These are phyloP conservation scores for Medicago lupulina DNA, from an alignment of 306 rosid species.

Conservation along the genomic window DNA sequence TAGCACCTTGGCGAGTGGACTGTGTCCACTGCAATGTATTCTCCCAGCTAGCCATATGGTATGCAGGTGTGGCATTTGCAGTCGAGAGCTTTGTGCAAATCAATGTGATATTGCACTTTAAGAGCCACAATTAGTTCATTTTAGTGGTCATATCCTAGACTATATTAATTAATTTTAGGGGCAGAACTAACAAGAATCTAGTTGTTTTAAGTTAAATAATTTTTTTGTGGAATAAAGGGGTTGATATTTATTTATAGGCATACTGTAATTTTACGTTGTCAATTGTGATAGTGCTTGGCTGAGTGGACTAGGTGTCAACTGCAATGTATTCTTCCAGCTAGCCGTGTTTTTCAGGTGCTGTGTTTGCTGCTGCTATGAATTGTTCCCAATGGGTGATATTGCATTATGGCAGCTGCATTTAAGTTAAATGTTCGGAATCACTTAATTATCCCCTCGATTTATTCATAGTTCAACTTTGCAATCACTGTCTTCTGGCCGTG, in stretches of 20 bases:
- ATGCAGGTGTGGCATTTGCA: no score
- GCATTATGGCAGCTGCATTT: not conserved
- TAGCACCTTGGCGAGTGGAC: no score
- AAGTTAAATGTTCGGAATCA: not conserved
- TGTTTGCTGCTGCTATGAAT: not conserved
- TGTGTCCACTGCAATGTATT: no score
- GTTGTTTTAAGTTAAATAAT: not conserved
- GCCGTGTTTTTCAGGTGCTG: not conserved
- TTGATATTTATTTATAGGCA: not conserved
- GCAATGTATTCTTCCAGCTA: not conserved
- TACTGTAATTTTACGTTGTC: not conserved
- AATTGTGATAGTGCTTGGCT: not conserved
- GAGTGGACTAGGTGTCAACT: not conserved
- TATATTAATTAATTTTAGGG: not conserved
- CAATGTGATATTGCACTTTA: no score
- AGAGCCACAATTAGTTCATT: not conserved
- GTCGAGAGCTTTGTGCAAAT: no score
- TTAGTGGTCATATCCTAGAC: not conserved
- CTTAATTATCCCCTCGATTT: not conserved
- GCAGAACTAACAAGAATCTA: not conserved
- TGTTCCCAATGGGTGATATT: not conserved
- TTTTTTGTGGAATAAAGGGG: not conserved
- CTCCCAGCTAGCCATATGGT: no score
- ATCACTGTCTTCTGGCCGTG: not conserved
- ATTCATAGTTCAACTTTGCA: not conserved